Conservation (phyloP, 108 stramenopile genomes). For the Pseudonitzschia multiseries region DNA sequence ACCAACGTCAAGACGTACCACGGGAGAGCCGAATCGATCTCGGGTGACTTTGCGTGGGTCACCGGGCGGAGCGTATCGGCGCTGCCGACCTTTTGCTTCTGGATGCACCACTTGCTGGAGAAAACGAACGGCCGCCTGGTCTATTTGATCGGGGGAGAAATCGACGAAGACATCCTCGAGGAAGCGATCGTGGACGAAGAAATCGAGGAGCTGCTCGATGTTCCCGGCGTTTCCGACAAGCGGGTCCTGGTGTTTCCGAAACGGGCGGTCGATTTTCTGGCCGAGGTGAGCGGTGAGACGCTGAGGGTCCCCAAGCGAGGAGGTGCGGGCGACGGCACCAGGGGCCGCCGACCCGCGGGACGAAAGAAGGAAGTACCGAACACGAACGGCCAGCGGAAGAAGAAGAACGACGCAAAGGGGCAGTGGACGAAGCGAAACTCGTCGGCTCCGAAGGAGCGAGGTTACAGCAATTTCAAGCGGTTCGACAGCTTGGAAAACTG, state of each 20-base stretch:
- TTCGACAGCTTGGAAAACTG: slow-evolving; percentile 43
- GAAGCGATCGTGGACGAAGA: slow-evolving; percentile 38
- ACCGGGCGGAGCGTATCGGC: slow-evolving; percentile 79
- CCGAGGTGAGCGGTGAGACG: slow-evolving; percentile 56
- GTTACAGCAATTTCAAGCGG: slow-evolving; percentile 75
- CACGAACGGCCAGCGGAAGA: slow-evolving; percentile 1
- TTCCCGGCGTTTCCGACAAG: slow-evolving; percentile 63
- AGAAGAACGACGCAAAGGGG: slow-evolving; percentile 52
- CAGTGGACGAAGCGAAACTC: slow-evolving; percentile 54
- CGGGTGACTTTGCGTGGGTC: slow-evolving; percentile 55
- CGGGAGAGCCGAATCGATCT: slow-evolving; percentile 60
- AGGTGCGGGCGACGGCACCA: neutral
- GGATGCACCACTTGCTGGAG: slow-evolving; percentile 65
- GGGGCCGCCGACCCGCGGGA: slow-evolving; percentile 20
- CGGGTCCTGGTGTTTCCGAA: slow-evolving; percentile 61
- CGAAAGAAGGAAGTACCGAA: slow-evolving; percentile 15
- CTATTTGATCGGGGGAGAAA: slow-evolving; percentile 83
- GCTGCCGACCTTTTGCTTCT: slow-evolving; percentile 68
- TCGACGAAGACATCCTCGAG: slow-evolving; percentile 50
- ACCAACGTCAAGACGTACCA: slow-evolving; percentile 73
- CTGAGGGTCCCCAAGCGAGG: slow-evolving; percentile 17
- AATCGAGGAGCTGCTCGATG: slow-evolving; percentile 51
- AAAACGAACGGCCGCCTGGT: slow-evolving; percentile 52
- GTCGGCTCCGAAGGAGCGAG: slow-evolving; percentile 59
- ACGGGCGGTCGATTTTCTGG: slow-evolving; percentile 48